phyloP scores from a whole-genome alignment of 1,139 yeast species.

The Protomyces inundatus region DNA sequence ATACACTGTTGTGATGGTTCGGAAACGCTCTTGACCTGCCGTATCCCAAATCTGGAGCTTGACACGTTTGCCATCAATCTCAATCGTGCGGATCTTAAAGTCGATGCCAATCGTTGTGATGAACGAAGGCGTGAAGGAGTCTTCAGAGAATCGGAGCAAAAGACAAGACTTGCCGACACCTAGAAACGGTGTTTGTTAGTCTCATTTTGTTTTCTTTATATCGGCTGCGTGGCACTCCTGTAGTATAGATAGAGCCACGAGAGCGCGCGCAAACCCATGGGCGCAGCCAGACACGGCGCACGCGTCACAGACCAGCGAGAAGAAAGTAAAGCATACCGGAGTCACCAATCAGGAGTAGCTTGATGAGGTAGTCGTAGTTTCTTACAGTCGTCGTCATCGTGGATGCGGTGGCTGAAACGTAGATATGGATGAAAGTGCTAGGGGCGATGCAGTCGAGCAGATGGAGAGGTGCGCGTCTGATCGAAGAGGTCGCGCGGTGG shows the following conservation, averaged over 20 bases:
- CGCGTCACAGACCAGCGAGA: too few species aligned
- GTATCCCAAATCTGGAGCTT: constrained; percentile 98
- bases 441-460: too few species aligned
- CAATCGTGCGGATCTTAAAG: constrained; percentile 94
- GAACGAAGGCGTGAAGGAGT: constrained; percentile 91
- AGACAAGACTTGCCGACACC: constrained; percentile 94
- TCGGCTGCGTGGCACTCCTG: too few species aligned
- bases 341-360: constrained; percentile 89
- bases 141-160: constrained; percentile 89
- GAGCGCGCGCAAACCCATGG: too few species aligned
- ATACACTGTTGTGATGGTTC: constrained; percentile 96
- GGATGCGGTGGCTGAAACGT: too few species aligned
- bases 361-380: constrained; percentile 90
- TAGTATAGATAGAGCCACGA: too few species aligned
- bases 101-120: constrained; percentile 97
- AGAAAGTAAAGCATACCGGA: constrained; percentile 46
- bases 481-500: too few species aligned
- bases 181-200: not conserved
- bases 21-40: constrained; percentile 96
- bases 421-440: too few species aligned
- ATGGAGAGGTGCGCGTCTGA: too few species aligned
- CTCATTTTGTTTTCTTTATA: not conserved
- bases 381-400: constrained; percentile 46
- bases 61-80: constrained; percentile 84
- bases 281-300: too few species aligned